A percentile compares a stretch with the other conserved stretches of the same genome.
phyloP scores from a whole-genome alignment of 1,284 basidiomycete species.

The Fereydounia khargensis region DNA sequence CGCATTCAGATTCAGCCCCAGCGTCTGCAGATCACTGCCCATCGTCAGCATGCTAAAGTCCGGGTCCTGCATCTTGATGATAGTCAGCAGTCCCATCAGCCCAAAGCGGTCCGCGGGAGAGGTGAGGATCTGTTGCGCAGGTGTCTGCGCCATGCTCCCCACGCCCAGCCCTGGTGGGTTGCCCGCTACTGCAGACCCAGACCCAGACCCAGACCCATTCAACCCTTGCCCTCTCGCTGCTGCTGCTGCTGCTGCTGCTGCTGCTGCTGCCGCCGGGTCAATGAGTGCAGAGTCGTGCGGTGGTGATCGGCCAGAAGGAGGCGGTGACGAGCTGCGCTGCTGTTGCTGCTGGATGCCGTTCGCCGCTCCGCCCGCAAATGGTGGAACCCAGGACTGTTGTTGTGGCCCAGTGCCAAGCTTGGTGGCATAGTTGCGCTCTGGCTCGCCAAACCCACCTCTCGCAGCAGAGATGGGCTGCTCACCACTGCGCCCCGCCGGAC shows the following conservation, averaged over 20 bases:
- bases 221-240: neutral
- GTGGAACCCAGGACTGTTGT: conserved; percentile 36
- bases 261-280: too few relatives aligned
- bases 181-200: neutral
- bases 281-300: too few relatives aligned
- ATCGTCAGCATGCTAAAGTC: conserved; percentile 82
- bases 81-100: conserved; percentile 77
- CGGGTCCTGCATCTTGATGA: conserved; percentile 87
- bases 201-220: neutral
- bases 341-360: conserved; percentile 30
- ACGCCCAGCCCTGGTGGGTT: neutral
- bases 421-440: conserved; percentile 43
- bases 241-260: neutral
- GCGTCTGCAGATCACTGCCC: conserved; percentile 86
- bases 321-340: conserved; percentile 25
- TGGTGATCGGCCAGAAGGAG: conserved; percentile 28
- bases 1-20: conserved; percentile 85
- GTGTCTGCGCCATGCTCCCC: conserved; percentile 63
- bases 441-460: conserved; percentile 46
- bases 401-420: conserved; percentile 31
- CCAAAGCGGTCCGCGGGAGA: conserved; percentile 96
- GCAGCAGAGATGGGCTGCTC: conserved; percentile 36
- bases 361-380: conserved; percentile 20
- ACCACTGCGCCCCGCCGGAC: too few relatives aligned
- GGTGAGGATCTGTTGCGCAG: conserved; percentile 88